Evolutionary conservation across 768 basidiomycete species (phyloP), one percentile per base, ranked within the genome.

Genomic region (Rhizopogon rudus): DNA sequence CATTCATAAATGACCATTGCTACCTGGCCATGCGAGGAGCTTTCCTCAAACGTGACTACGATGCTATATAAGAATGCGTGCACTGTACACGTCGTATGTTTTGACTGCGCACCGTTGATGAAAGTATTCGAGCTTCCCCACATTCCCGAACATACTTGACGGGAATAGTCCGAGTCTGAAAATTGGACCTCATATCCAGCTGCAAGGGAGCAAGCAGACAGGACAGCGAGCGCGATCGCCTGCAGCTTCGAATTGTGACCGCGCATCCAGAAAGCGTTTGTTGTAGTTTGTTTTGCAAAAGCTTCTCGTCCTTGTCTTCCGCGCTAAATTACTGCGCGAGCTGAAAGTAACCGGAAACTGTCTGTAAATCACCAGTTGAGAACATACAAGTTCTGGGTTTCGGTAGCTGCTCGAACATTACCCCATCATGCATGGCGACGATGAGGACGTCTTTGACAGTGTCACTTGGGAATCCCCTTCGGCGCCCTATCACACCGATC

Each of bases 1-100:
- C 95, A 99, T 73, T 98, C 96, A 65, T 98, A 99, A 22, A 99
- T 84, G 52, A 96, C 89, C 80, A 97, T 86, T 28, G 96, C 92
- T 17, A 97, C 75, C 71, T 96, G 91, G 39, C 96, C 96, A 63
- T 85, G 76, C 3, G 93, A 93, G 5, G 77, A 63, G 16, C 75
- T 67, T 20, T 50, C 33, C 61, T 91, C 84, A 73, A 98, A 98
- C 4, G 85, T 84, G 57, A 96, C 86, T 88, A 57, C 20, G 74
- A 53, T 52, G 43, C 33, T 1, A 16, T 29, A 40, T 31, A 54
- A 44, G 28, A 49, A 31, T 17, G 45, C 22, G 55, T 40, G 51
- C 33, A 57, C 41, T 60, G 13, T 44, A 42, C 44, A 44, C 37
- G 22, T 49, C 13, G 13, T 37, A 37, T 37, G 35, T 13, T 12